A percentile compares a stretch with the other conserved stretches of the same genome.
phyloP scores from a whole-genome alignment of 257 asterid species.

The Scutellaria galericulata region DNA sequence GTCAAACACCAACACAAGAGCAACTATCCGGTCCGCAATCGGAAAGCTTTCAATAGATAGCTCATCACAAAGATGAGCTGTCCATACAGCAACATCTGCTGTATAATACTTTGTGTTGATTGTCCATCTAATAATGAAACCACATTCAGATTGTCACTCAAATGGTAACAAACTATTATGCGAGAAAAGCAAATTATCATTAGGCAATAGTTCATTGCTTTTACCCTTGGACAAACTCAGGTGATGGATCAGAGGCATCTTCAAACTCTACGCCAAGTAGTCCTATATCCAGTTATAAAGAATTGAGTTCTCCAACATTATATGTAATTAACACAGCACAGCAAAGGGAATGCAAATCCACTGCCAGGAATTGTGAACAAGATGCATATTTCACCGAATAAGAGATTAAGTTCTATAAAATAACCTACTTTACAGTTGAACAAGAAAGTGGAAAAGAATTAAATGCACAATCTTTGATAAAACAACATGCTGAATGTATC shows the following conservation, averaged over 20 bases:
- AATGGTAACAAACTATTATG: constrained; percentile 20
- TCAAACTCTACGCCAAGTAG: constrained; percentile 69
- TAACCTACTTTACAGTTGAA: neutral
- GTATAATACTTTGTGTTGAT: constrained; percentile 90
- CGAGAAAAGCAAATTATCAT: constrained; percentile 9
- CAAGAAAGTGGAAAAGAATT: neutral
- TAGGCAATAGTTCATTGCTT: constrained; percentile 22
- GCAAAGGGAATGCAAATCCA: constrained; percentile 11
- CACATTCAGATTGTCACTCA: constrained; percentile 30
- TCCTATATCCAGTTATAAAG: constrained; percentile 47
- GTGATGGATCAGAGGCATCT: constrained; percentile 59
- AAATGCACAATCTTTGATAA: neutral
- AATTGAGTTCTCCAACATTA: neutral
- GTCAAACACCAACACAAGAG: constrained; percentile 93
- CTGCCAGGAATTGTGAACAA: neutral
- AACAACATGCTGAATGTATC: neutral
- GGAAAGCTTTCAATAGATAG: constrained; percentile 58
- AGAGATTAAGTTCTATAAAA: constrained; percentile 12
- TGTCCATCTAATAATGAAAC: constrained; percentile 67
- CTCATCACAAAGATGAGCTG: constrained; percentile 68
- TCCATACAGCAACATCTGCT: constrained; percentile 85
- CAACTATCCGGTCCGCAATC: constrained; percentile 50
- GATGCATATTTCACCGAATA: constrained; percentile 20
- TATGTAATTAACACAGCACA: constrained; percentile 21
- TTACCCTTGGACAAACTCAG: constrained; percentile 71